Conservation (phyloP, 768 basidiomycete genomes). For the Agaricus subrufescens region DNA sequence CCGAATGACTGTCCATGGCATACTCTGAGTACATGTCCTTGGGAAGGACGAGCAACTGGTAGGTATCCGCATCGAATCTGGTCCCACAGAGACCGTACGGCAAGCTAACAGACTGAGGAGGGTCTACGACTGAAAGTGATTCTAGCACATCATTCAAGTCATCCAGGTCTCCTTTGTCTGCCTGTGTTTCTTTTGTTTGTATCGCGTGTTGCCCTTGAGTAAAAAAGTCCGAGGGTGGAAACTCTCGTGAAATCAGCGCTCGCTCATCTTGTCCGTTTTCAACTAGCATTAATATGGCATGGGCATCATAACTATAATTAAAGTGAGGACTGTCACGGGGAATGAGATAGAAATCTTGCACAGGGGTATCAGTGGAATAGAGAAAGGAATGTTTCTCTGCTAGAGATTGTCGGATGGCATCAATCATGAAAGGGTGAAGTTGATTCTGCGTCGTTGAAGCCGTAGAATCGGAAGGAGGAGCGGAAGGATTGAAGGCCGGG, state of each 20-base stretch:
- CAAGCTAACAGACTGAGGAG: background rate
- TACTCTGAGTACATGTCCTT: background rate
- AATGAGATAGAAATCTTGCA: slow-evolving; percentile 79
- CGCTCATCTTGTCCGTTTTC: slow-evolving; percentile 46
- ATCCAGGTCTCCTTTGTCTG: background rate
- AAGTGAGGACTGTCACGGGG: slow-evolving; percentile 70
- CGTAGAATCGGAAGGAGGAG: slow-evolving; percentile 24
- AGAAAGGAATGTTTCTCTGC: slow-evolving; percentile 43
- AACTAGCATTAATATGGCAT: slow-evolving; percentile 58
- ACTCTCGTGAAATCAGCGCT: slow-evolving; percentile 58
- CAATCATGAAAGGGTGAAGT: slow-evolving; percentile 45
- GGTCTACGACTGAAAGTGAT: background rate
- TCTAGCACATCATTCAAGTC: background rate
- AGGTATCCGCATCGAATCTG: background rate
- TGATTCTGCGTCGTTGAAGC: slow-evolving; percentile 25
- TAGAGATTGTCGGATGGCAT: slow-evolving; percentile 62
- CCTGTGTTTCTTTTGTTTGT: background rate
- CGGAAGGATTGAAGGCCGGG: slow-evolving; percentile 57
- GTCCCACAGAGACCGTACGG: slow-evolving; percentile 5
- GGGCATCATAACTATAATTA: slow-evolving; percentile 60
- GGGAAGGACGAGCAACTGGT: background rate
- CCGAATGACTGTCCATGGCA: background rate
- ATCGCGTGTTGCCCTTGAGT: background rate
- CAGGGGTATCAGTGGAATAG: slow-evolving; percentile 52
- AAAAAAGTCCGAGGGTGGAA: slow-evolving; percentile 58